These are phyloP conservation scores for Fonsecaea pugnacius DNA, from an alignment of 2,329 filamentous ascomycete species.

Conservation along the genomic window DNA sequence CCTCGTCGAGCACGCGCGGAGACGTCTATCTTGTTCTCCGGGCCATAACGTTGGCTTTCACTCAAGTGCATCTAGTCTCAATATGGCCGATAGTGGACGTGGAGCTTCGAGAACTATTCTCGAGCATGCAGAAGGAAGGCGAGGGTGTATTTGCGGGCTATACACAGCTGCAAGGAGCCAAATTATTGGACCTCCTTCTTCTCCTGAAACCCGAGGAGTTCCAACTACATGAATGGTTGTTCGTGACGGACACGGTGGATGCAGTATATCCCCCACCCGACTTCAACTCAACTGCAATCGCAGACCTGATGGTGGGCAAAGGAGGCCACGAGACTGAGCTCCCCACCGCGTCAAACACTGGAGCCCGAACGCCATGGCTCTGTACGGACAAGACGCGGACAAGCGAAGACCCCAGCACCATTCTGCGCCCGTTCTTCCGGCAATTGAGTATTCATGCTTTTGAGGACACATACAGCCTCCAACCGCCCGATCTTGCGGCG, in stretches of 20 bases:
- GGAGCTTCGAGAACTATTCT: slow-evolving; percentile 73
- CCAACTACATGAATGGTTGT: slow-evolving; percentile 97
- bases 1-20: slow-evolving; percentile 83
- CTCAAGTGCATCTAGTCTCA: slow-evolving; percentile 76
- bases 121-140: slow-evolving; percentile 71
- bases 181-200: slow-evolving; percentile 86
- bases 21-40: slow-evolving; percentile 89
- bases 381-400: slow-evolving; percentile 56
- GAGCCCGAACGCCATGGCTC: slow-evolving; percentile 48
- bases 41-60: slow-evolving; percentile 77
- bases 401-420: slow-evolving; percentile 70
- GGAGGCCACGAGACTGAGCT: slow-evolving; percentile 30
- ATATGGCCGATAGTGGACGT: slow-evolving; percentile 90
- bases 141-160: slow-evolving; percentile 77
- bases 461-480: slow-evolving; percentile 89
- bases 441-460: slow-evolving; percentile 92
- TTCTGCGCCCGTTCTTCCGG: slow-evolving; percentile 85
- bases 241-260: slow-evolving; percentile 95
- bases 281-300: slow-evolving; percentile 73
- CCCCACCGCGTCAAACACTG: slow-evolving; percentile 30
- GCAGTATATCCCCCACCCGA: slow-evolving; percentile 80
- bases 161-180: slow-evolving; percentile 86
- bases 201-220: slow-evolving; percentile 91
- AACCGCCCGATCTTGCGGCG: slow-evolving; percentile 65
- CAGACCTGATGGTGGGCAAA: slow-evolving; percentile 57